Percentiles rank a stretch among this genome's conserved stretches.
phyloP scores from a whole-genome alignment of 2,329 filamentous ascomycete species.

The Davidsoniella eucalypti region DNA sequence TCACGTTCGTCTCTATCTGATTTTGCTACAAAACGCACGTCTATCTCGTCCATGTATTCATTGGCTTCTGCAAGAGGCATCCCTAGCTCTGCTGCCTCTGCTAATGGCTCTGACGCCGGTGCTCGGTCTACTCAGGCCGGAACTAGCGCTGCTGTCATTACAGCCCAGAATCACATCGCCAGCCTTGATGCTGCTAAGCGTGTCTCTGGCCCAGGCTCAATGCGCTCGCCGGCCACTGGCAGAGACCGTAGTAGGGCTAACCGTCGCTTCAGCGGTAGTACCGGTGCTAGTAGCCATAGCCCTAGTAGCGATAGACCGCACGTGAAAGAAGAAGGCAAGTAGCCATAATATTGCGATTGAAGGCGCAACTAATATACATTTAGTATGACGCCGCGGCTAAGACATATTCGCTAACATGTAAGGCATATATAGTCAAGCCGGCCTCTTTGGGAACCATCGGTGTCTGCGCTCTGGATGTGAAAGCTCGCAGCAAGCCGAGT shows the following conservation, averaged over 20 bases:
- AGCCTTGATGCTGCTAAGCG: conserved; percentile 13
- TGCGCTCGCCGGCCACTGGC: conserved; percentile 31
- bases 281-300: conserved; percentile 65
- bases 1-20: conserved; percentile 33
- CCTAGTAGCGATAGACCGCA: conserved; percentile 53
- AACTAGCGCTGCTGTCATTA: conserved; percentile 6
- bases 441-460: conserved; percentile 58
- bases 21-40: conserved; percentile 46
- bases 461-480: conserved; percentile 87
- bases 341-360: too few relatives aligned
- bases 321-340: conserved; percentile 39
- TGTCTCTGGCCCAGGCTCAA: conserved; percentile 1
- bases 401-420: neutral
- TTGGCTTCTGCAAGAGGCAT: conserved; percentile 43
- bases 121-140: conserved; percentile 11
- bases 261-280: conserved; percentile 66
- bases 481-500: conserved; percentile 92
- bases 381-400: neutral
- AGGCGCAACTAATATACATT: too few relatives aligned
- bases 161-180: conserved; percentile 6
- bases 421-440: conserved; percentile 30
- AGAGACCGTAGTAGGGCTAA: conserved; percentile 52
- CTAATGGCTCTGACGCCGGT: conserved; percentile 34
- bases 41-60: conserved; percentile 58
- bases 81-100: conserved; percentile 34